Evolutionary conservation across 1,284 basidiomycete species (phyloP), one percentile per base, ranked within the genome.

Genomic region (Fomitopsis schrenkii): DNA sequence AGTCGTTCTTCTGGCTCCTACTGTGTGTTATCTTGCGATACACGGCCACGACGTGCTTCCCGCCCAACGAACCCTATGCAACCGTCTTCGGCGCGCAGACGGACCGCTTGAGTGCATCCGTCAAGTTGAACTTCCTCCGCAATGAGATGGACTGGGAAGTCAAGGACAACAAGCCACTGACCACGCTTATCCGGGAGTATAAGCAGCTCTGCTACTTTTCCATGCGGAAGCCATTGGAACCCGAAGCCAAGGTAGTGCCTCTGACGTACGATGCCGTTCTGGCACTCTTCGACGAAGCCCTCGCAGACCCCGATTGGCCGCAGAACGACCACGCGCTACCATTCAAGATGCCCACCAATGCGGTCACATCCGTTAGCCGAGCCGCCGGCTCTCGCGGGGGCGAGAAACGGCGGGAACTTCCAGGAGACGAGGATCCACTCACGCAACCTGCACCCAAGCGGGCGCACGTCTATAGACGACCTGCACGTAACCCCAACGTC

Each of bases 1-100:
- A 46, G 45, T 46, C 45, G 5, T 22, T 53, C 22, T 59, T 52
- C 36, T 59, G 58, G 58, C 19, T 59, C 19, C 22, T 59, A 5
- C 9, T 59, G 7, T 59, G 41, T 2, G 22, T 42, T 10, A 36
- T 59, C 6, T 15, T 41, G 2, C 36, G 54, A 5, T 36, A 55
- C 10, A 55, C 54, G 7, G 15, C 5, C 5, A 14, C 8, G 6
- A 41, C 40, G 36, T 19, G 30, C 36, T 28, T 3, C 9, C 50
- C 50, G 12, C 5, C 14, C 38, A 12, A 40, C 14, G 19, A 35
- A 26, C 4, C 22, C 9, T 38, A 55, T 17, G 3, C 19, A 12
- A 6, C n/a, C n/a, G 5, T 28, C 36, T 38, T 55, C 14, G 14
- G 26, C 5, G 14, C 22, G 7, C 45, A 46, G 2, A 22, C n/a